Conservation (phyloP, 208 protist species). For the Trypanosoma avium region DNA sequence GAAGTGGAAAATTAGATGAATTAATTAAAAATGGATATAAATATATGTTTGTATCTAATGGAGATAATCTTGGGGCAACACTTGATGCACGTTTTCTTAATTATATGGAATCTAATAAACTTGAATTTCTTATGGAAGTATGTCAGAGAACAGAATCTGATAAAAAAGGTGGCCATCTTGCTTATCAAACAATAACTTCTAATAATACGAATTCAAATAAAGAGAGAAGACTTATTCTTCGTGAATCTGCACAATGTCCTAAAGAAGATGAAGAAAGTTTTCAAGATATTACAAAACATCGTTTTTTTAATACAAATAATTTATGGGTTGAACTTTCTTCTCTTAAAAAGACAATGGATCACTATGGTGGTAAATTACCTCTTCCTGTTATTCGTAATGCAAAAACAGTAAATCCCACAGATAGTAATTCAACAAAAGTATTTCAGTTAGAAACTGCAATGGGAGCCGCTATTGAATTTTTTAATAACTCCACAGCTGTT, state of each 20-base stretch:
- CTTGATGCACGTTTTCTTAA: conserved; percentile 84
- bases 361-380: conserved; percentile 51
- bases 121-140: conserved; percentile 93
- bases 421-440: conserved; percentile 64
- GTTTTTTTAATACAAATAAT: conserved; percentile 99
- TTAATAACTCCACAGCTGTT: conserved; percentile 79
- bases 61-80: conserved; percentile 98
- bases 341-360: conserved; percentile 75
- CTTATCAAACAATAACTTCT: conserved; percentile 24
- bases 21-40: conserved; percentile 89
- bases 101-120: conserved; percentile 72
- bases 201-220: neutral
- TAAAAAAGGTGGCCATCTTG: conserved; percentile 93
- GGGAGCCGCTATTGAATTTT: conserved; percentile 97
- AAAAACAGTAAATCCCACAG: conserved; percentile 82
- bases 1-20: conserved; percentile 86
- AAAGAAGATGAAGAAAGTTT: conserved; percentile 93
- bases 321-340: conserved; percentile 96
- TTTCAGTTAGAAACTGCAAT: conserved; percentile 89
- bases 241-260: conserved; percentile 88
- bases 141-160: conserved; percentile 88
- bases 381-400: conserved; percentile 85
- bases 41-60: conserved; percentile 99
- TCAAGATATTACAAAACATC: conserved; percentile 96
- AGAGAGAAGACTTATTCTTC: conserved; percentile 65